Conservation (phyloP, 495 filamentous ascomycete genomes). For the Aspergillus taichungensis region DNA sequence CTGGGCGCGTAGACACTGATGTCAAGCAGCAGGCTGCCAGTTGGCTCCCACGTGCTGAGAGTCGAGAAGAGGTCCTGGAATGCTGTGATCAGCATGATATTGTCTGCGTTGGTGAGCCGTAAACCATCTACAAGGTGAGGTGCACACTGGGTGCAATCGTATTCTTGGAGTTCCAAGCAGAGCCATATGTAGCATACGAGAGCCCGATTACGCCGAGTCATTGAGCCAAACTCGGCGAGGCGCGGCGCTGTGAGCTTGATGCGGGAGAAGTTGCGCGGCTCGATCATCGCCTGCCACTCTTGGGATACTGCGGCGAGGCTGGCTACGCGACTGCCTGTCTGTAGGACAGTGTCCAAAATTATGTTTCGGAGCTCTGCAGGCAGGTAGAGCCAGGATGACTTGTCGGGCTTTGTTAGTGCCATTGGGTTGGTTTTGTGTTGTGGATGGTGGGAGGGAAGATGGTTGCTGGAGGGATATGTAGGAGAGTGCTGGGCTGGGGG, state of each 20-base stretch:
- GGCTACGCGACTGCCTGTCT: constrained; percentile 1
- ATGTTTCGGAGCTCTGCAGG: constrained; percentile 1
- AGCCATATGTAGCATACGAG: constrained; percentile 2
- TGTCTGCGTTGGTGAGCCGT: not conserved
- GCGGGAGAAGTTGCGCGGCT: constrained; percentile 1
- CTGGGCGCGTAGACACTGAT: no score
- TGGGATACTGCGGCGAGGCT: not conserved
- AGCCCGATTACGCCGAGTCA: not conserved
- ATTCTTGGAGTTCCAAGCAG: constrained; percentile 1
- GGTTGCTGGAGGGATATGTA: no score
- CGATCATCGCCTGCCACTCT: constrained; percentile 2
- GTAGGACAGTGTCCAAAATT: constrained; percentile 1
- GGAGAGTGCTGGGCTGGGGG: no score
- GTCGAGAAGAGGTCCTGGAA: constrained; percentile 4
- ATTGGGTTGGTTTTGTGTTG: not conserved
- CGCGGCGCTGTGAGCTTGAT: constrained; percentile 1
- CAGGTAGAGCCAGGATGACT: not conserved
- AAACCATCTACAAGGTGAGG: not conserved
- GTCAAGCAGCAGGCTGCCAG: not conserved
- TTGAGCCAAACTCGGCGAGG: constrained; percentile 1
- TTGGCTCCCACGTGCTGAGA: constrained; percentile 5
- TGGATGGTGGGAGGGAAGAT: no score
- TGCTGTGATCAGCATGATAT: constrained; percentile 1
- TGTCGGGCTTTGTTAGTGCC: not conserved
- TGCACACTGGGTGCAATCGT: not conserved